Evolutionary conservation across 306 rosid species (phyloP).

Genomic region (Cotoneaster glaucophyllus): DNA sequence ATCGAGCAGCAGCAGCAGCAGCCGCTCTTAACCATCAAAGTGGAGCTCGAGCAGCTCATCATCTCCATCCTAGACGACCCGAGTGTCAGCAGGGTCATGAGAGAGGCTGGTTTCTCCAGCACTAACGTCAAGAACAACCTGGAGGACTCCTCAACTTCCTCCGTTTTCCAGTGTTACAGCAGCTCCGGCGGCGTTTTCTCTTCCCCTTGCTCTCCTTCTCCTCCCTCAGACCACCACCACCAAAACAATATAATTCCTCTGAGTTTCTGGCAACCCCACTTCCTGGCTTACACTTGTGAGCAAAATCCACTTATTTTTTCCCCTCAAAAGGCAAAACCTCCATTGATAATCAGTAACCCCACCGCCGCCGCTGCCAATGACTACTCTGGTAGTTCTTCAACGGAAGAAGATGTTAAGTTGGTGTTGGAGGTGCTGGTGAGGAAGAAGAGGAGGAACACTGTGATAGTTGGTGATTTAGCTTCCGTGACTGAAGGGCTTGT

Average conservation of each 20-base stretch:
- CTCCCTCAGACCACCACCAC: constrained; percentile 21
- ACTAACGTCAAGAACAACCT: constrained; percentile 62
- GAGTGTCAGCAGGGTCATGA: constrained; percentile 91
- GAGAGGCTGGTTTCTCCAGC: constrained; percentile 93
- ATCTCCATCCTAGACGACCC: constrained; percentile 93
- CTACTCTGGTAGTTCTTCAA: constrained; percentile 14
- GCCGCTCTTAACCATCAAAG: constrained; percentile 62
- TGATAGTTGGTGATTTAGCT: constrained; percentile 64
- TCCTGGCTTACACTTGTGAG: constrained; percentile 41
- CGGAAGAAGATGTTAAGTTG: constrained; percentile 53
- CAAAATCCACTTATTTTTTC: constrained; percentile 42
- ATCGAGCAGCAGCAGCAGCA: constrained; percentile 82
- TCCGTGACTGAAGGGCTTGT: constrained; percentile 56
- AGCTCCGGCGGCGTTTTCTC: constrained; percentile 65
- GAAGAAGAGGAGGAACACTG: constrained; percentile 64
- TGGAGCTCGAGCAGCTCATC: constrained; percentile 81
- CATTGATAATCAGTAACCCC: neutral
- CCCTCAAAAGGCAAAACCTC: constrained; percentile 39
- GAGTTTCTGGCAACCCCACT: constrained; percentile 43
- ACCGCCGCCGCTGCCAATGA: constrained; percentile 12
- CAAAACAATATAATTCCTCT: constrained; percentile 19
- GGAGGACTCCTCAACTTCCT: constrained; percentile 44
- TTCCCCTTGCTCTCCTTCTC: constrained; percentile 79
- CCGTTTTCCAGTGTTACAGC: constrained; percentile 52
- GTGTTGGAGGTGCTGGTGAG: constrained; percentile 55